Conservation (phyloP, 1,284 basidiomycete genomes). For the Apiotrichum porosum region DNA sequence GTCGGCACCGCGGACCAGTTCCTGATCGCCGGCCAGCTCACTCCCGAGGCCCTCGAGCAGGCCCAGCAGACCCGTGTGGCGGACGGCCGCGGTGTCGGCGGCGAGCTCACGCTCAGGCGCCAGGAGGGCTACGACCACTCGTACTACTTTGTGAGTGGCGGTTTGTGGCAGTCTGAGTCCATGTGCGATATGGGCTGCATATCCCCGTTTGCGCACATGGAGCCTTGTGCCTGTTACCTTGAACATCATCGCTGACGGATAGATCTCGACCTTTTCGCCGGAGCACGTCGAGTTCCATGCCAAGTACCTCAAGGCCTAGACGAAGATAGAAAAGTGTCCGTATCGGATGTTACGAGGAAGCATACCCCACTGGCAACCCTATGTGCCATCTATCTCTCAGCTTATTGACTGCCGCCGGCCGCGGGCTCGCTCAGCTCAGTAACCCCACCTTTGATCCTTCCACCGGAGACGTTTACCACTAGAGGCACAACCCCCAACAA, state of each 20-base stretch:
- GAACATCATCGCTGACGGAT: no score
- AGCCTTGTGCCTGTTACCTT: no score
- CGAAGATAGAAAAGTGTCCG: not conserved
- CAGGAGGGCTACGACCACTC: slow-evolving; percentile 89
- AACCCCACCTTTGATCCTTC: no score
- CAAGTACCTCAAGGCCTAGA: slow-evolving; percentile 48
- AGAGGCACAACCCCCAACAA: no score
- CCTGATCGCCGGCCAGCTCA: slow-evolving; percentile 76
- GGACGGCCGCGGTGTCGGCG: slow-evolving; percentile 58
- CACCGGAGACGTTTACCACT: no score
- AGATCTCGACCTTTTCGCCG: slow-evolving; percentile 66
- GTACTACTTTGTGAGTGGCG: slow-evolving; percentile 80
- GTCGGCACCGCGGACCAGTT: slow-evolving; percentile 84
- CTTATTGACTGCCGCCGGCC: no score
- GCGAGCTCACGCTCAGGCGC: slow-evolving; percentile 71
- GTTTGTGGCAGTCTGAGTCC: no score
- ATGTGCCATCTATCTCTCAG: no score
- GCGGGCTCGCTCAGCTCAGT: no score
- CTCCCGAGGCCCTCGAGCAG: slow-evolving; percentile 80
- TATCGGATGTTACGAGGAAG: not conserved
- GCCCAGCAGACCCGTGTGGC: slow-evolving; percentile 52
- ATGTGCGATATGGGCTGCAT: no score
- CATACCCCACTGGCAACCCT: no score
- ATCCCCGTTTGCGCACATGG: no score
- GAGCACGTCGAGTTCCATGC: slow-evolving; percentile 53